Evolutionary conservation across 148 eudicot species (phyloP), one percentile per base, ranked within the genome.

Genomic region (Limonium bicolor): DNA sequence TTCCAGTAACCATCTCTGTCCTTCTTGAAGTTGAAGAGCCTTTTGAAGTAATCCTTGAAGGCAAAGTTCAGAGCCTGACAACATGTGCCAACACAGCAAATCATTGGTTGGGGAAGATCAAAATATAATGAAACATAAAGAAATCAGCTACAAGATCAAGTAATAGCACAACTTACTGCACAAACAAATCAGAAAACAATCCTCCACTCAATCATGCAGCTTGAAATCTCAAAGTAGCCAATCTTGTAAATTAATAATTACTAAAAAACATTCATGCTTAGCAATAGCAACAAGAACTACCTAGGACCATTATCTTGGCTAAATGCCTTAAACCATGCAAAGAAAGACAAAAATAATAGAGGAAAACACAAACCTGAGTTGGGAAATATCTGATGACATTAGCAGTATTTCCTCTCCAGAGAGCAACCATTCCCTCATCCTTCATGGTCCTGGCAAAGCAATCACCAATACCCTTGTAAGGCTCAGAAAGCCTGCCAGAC

Each of bases 41-140:
- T 68, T 74, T 80, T 84, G 59, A 80, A 80, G 59, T 76, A 73
- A 50, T 84, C 90, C 63, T 80, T 84, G 62, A 84, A 80, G 4
- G 90, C 90, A 62, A 84, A 84, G 72, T 84, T 84, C 28, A 84
- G 60, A 23, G 95, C 95, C 95, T 84, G 65, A n/a, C 44, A n/a
- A n/a, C n/a, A n/a, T n/a, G n/a, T 40, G 29, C 4, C 42, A 9
- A 24, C 20, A 22, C 14, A 21, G 2, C 31, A 16, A 13, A 19
- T 19, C 19, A 14, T n/a, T n/a, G n/a, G n/a, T n/a, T n/a, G n/a
- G n/a, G n/a, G n/a, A n/a, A n/a, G n/a, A n/a, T n/a, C n/a, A n/a
- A n/a, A 20, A 26, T 21, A 20, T 19, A 17, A 3, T 15, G 5
- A 41, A 21, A 21, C n/a, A 39, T 19, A 8, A 8, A 29, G 12